Base-by-base conservation (phyloP, 2,329 filamentous ascomycete genomes). In the Colletotrichum sp. region DNA sequence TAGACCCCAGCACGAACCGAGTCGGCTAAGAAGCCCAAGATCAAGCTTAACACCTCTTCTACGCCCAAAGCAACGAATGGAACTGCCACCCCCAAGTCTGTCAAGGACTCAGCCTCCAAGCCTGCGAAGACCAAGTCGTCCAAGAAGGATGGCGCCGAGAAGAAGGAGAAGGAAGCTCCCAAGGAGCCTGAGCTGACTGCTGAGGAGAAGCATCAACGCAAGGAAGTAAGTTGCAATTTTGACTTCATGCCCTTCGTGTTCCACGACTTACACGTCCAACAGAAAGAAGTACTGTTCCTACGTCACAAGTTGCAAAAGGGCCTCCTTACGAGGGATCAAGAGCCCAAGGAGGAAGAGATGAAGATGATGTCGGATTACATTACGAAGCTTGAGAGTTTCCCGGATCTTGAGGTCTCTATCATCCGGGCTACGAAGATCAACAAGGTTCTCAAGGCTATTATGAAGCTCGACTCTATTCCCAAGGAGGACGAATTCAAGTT, bases 361-460 rank as follows among this genome's bases (percentile, higher is more conserved):
- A 88, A 92, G 77, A 86, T 88, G 64, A 96, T 97, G 93, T 93
- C 93, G 6, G 93, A 94, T 21, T 95, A 93, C 81, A 89, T 98
- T 73, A 90, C 89, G 34, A 95, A 98, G 84, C 91, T 99, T 8
- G 97, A 99, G 86, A 91, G 89, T 9, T 93, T 89, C 84, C 87
- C 92, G 2, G 94, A 98, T 78, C 91, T 99, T 6, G 96, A 99
- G 83, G 95, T 94, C 34, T 92, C 93, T 79, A 97, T 98, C 80
- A 98, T 99, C 81, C 93, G 95, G 78, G 89, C 88, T 16, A 99
- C 97, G 77, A 99, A 99, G 90, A 98, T 99, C 85, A 96, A 99
- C 92, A 99, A 99, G 88, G 96, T 99, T 13, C 90, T 99, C 73
- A 98, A 98, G 87, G 96, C 94, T 6, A 97, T 99, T 79, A 88